Evolutionary conservation across 495 filamentous ascomycete species (phyloP), one percentile per base, ranked within the genome.

Genomic region (Podospora pseudocomata): DNA sequence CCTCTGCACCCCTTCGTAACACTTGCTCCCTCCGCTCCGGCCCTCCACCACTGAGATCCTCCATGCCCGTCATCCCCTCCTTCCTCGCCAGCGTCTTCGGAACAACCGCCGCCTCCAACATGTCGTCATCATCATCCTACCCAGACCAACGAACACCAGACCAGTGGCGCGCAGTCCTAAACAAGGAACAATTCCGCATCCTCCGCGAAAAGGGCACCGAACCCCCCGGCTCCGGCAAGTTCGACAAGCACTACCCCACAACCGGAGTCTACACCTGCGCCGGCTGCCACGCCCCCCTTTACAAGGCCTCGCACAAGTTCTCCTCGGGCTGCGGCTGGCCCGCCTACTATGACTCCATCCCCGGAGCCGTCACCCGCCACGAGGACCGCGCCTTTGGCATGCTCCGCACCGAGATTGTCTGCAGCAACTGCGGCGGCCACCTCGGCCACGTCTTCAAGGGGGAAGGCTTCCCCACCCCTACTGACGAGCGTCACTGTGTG

Each of bases 361-460:
- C 94, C 0, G 94, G 93, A 0, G 95, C 94, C 0, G 92, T 99
- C 53, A 91, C 83, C 32, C 81, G 93, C 65, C 88, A 93, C 74
- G 86, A 86, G 67, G 95, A 99, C 77, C 81, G 78, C 64, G 81
- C 87, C 0, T 86, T 91, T 65, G 95, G 95, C 32, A 96, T 97
- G 92, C 77, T 83, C 71, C 83, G 95, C 66, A 97, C 88, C 59
- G 95, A 99, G 84, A 98, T 99, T 74, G 88, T 93, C 57, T 99
- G 95, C 80, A 85, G 84, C 65, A 95, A 94, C 79, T 99, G 95
- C 73, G 95, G 95, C 4, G 95, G 95, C 3, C 95, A 99, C 83
- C 78, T 99, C 64, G 95, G 95, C 27, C 95, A 99, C 83, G 93
- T 98, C 49, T 99, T 99, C 75, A 96, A 97, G 83, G 95, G 95